phyloP scores from a whole-genome alignment of 257 asterid genomes.

The Nicotiana undulata region DNA sequence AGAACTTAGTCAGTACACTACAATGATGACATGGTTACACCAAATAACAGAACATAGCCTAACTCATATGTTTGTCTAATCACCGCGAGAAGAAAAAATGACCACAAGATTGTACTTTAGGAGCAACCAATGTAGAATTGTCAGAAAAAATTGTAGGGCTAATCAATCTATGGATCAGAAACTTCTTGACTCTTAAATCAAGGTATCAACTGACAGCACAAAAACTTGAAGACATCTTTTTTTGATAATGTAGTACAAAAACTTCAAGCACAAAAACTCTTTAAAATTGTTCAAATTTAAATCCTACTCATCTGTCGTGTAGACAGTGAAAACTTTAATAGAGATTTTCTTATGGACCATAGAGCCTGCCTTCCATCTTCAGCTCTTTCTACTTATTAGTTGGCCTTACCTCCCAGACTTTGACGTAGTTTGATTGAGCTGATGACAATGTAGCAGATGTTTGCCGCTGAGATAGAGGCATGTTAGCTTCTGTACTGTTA shows the following conservation, averaged over 20 bases:
- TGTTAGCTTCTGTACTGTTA: constrained; percentile 60
- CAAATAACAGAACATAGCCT: background rate
- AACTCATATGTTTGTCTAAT: background rate
- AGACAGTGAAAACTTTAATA: background rate
- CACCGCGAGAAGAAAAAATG: background rate
- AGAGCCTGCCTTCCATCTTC: background rate
- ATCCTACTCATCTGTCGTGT: background rate
- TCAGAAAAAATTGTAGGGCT: background rate
- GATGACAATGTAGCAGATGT: constrained; percentile 51
- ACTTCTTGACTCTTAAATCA: background rate
- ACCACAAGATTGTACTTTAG: background rate
- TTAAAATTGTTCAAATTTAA: background rate
- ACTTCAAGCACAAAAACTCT: background rate
- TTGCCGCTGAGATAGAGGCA: constrained; percentile 74
- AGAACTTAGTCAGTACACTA: background rate
- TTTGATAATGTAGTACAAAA: background rate
- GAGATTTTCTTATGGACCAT: background rate
- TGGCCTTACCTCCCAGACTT: constrained; percentile 88
- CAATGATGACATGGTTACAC: background rate
- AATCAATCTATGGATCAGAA: background rate
- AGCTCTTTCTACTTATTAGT: background rate
- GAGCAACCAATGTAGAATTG: background rate
- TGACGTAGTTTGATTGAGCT: constrained; percentile 64
- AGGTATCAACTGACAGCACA: background rate
- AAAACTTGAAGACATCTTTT: background rate